Percentiles rank a stretch among this genome's conserved stretches.
Evolutionary conservation across 2,329 filamentous ascomycete genomes (phyloP).

Genomic region (Hypoxylon sp.): DNA sequence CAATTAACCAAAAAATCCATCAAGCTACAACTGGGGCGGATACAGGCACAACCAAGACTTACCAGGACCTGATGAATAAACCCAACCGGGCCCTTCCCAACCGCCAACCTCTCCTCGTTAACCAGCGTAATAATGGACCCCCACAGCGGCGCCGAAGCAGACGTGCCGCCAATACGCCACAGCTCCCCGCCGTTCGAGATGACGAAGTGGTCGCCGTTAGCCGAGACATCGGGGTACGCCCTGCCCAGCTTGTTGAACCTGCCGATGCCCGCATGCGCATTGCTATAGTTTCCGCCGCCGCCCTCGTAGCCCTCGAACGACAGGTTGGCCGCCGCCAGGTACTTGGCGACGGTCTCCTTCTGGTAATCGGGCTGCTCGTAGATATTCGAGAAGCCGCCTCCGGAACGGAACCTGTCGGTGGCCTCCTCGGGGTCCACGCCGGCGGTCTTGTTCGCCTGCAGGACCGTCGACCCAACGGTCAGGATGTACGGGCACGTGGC

Average conservation of each 20-base stretch:
- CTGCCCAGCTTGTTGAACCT: slow-evolving; percentile 62
- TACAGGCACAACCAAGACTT: slow-evolving; percentile 11
- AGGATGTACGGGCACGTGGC: slow-evolving; percentile 67
- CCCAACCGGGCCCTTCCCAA: slow-evolving; percentile 63
- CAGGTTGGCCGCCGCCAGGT: slow-evolving; percentile 48
- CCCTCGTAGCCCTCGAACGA: slow-evolving; percentile 54
- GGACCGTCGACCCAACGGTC: slow-evolving; percentile 58
- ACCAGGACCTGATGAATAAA: slow-evolving; percentile 66
- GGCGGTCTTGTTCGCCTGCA: slow-evolving; percentile 42
- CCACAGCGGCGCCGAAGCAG: slow-evolving; percentile 64
- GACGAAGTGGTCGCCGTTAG: slow-evolving; percentile 58
- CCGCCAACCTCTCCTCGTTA: slow-evolving; percentile 64
- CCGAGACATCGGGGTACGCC: slow-evolving; percentile 65
- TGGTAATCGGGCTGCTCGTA: slow-evolving; percentile 54
- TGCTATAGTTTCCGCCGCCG: slow-evolving; percentile 55
- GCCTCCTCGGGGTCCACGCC: slow-evolving; percentile 41
- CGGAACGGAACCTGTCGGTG: slow-evolving; percentile 47
- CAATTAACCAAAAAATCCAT: slow-evolving; percentile 1
- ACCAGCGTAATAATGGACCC: slow-evolving; percentile 64
- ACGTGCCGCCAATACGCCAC: slow-evolving; percentile 64
- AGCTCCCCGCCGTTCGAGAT: slow-evolving; percentile 55
- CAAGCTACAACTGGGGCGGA: background rate
- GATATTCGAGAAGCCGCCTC: slow-evolving; percentile 56
- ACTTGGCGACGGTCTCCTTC: slow-evolving; percentile 46
- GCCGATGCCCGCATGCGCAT: slow-evolving; percentile 54